Conservation (phyloP, 2,329 filamentous ascomycete genomes). For the Botrytis elliptica region DNA sequence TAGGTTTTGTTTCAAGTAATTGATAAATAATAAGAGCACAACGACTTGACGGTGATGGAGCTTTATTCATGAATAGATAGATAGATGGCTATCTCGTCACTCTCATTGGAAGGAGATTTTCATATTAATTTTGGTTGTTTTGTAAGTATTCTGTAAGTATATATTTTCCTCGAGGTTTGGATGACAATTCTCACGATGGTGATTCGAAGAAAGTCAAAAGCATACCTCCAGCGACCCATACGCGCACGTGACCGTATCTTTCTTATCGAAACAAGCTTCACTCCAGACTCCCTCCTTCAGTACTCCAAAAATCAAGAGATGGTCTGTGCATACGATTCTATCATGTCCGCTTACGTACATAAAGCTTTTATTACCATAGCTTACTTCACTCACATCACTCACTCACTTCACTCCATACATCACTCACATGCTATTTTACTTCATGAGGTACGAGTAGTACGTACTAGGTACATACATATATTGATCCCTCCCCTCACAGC, state of each 20-base stretch:
- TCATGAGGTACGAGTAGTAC: no score
- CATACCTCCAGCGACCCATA: no score
- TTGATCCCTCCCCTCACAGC: not conserved
- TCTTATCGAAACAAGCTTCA: not conserved
- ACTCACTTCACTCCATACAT: not conserved
- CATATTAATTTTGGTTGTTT: not conserved
- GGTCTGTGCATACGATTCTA: not conserved
- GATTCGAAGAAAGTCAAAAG: not conserved
- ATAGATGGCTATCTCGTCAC: not conserved
- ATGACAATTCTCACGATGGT: not conserved
- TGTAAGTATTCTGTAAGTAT: not conserved
- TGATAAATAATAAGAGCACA: not conserved
- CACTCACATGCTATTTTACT: not conserved
- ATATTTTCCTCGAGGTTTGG: not conserved
- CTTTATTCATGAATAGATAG: not conserved
- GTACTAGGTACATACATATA: not conserved
- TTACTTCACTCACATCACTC: not conserved
- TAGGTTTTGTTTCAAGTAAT: not conserved
- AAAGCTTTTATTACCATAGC: not conserved
- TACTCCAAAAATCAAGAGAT: not conserved
- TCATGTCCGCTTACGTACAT: not conserved
- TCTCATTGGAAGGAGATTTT: not conserved
- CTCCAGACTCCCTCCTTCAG: not conserved
- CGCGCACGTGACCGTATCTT: not conserved
- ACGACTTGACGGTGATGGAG: not conserved